Evolutionary conservation across 1,284 basidiomycete species (phyloP).

Genomic region (Takashimella tepidaria): DNA sequence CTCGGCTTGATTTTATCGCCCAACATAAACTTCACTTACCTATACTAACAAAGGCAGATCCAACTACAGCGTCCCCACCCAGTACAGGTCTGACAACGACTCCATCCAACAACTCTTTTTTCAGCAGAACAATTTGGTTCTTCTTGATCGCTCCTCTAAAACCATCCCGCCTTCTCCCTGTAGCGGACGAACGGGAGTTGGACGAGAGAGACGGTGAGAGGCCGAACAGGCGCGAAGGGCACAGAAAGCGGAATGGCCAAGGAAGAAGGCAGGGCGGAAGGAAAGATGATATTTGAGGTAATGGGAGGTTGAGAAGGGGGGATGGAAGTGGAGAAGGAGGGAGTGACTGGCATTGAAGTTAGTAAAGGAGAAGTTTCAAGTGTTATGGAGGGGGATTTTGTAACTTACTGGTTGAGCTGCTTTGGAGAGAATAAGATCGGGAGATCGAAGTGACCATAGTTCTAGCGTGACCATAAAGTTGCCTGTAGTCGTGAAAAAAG

Average conservation of each 20-base stretch:
- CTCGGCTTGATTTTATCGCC: not conserved
- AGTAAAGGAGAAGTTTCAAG: not conserved
- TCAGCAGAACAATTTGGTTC: constrained; percentile 39
- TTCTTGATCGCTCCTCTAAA: not conserved
- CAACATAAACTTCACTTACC: constrained; percentile 21
- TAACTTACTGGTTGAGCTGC: constrained; percentile 42
- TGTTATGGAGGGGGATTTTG: not conserved
- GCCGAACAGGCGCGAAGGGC: constrained; percentile 37
- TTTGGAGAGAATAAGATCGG: constrained; percentile 23
- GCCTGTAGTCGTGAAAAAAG: constrained; percentile 31
- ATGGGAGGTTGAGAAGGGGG: constrained; percentile 21
- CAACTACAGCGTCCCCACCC: constrained; percentile 25
- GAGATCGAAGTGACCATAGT: constrained; percentile 26
- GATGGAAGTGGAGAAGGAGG: constrained; percentile 34
- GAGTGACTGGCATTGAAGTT: constrained; percentile 26
- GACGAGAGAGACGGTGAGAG: not conserved
- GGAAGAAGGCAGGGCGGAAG: constrained; percentile 41
- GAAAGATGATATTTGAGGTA: constrained; percentile 22
- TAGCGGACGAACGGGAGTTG: not conserved
- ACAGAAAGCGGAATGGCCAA: constrained; percentile 41
- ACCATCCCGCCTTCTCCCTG: not conserved
- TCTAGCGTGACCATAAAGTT: constrained; percentile 48
- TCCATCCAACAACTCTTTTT: constrained; percentile 40
- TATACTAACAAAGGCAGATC: constrained; percentile 40
- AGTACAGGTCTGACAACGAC: constrained; percentile 32